These are phyloP conservation scores for Wallacemonas sp. DNA, from an alignment of 208 protist genomes.

Conservation along the genomic window DNA sequence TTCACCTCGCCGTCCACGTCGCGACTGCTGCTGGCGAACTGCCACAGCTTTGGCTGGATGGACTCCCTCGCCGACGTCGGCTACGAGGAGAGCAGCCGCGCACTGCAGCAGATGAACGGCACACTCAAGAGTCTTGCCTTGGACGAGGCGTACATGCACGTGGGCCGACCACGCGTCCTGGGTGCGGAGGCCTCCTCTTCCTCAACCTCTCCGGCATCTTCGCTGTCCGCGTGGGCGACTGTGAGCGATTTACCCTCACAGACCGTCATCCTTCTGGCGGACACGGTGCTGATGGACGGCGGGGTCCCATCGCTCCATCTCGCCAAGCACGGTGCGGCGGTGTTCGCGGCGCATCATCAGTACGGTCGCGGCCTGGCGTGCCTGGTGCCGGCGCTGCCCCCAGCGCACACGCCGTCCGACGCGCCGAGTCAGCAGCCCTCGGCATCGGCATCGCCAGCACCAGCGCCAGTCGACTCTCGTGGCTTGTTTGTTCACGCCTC, in stretches of 20 bases:
- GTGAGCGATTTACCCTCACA: background rate
- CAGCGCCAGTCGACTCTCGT: too few relatives aligned
- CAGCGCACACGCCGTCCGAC: background rate
- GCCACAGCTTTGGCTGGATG: slow-evolving; percentile 64
- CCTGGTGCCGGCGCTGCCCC: slow-evolving; percentile 32
- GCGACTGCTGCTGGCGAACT: slow-evolving; percentile 62
- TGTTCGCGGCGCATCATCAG: slow-evolving; percentile 49
- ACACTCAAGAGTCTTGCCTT: slow-evolving; percentile 16
- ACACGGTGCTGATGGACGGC: slow-evolving; percentile 67
- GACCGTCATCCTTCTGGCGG: slow-evolving; percentile 50
- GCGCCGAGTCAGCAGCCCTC: too few relatives aligned
- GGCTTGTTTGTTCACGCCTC: too few relatives aligned
- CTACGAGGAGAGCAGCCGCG: slow-evolving; percentile 48
- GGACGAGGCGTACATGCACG: slow-evolving; percentile 23
- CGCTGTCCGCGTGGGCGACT: too few relatives aligned
- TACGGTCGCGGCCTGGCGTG: slow-evolving; percentile 69
- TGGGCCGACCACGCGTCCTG: slow-evolving; percentile 19
- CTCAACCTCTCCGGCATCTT: too few relatives aligned
- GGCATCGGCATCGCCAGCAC: too few relatives aligned
- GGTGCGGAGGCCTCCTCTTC: slow-evolving; percentile 17
- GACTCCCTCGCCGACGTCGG: slow-evolving; percentile 44
- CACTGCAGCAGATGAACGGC: slow-evolving; percentile 38
- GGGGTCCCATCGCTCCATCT: slow-evolving; percentile 45
- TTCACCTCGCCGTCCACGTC: slow-evolving; percentile 28
- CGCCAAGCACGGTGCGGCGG: slow-evolving; percentile 10